Percentiles rank a stretch among this genome's conserved stretches.
Conservation (phyloP, 2,329 filamentous ascomycete genomes). For the Pseudocercospora cruenta region DNA sequence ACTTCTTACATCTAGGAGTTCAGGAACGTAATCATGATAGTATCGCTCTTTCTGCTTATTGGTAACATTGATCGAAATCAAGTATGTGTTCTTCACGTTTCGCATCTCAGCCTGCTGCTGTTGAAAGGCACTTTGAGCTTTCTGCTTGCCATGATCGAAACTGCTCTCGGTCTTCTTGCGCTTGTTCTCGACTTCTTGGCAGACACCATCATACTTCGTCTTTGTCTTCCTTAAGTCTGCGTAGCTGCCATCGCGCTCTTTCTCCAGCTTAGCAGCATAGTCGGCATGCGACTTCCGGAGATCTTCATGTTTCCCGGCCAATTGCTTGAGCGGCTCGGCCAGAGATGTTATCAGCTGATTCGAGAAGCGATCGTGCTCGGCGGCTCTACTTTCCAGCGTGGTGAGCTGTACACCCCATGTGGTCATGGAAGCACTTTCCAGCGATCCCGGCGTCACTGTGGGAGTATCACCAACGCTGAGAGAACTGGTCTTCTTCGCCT, state of each 20-base stretch:
- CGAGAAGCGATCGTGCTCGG: slow-evolving; percentile 85
- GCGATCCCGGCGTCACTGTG: slow-evolving; percentile 87
- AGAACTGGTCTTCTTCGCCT: slow-evolving; percentile 82
- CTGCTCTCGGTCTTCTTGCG: slow-evolving; percentile 93
- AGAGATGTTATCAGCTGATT: slow-evolving; percentile 77
- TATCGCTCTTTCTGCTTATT: slow-evolving; percentile 98
- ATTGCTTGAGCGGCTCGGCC: slow-evolving; percentile 81
- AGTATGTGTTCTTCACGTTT: slow-evolving; percentile 96
- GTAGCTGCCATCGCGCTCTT: slow-evolving; percentile 83
- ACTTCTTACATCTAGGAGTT: slow-evolving; percentile 76
- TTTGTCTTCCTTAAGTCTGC: slow-evolving; percentile 87
- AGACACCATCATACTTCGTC: slow-evolving; percentile 86
- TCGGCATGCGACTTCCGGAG: slow-evolving; percentile 88
- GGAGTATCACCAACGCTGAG: slow-evolving; percentile 94
- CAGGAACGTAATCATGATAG: slow-evolving; percentile 95
- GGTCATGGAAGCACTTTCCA: slow-evolving; percentile 94
- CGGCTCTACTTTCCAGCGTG: slow-evolving; percentile 83
- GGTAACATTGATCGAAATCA: slow-evolving; percentile 93
- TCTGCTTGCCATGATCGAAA: slow-evolving; percentile 83
- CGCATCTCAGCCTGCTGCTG: slow-evolving; percentile 95
- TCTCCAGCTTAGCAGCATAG: slow-evolving; percentile 84
- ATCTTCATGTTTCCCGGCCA: slow-evolving; percentile 80
- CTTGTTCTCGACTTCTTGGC: slow-evolving; percentile 90
- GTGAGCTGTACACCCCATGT: slow-evolving; percentile 95
- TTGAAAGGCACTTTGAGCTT: slow-evolving; percentile 88